Evolutionary conservation across 2,329 filamentous ascomycete species (phyloP).

Genomic region (Claviceps monticola): DNA sequence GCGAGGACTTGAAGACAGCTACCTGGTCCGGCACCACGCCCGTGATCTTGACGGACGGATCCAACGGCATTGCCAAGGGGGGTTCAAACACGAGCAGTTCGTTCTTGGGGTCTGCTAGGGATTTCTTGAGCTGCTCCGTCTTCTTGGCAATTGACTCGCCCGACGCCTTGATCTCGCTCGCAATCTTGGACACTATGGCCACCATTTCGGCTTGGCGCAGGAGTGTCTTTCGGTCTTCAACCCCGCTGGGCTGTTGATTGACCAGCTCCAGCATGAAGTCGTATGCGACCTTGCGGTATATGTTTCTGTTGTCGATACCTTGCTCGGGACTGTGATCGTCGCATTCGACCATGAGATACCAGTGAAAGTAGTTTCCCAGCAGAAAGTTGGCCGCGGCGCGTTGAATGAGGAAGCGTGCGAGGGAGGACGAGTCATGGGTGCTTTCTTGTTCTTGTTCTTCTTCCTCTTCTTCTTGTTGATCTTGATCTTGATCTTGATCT

Average conservation of each 20-base stretch:
- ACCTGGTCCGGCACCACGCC: conserved; percentile 75
- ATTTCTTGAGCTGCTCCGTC: conserved; percentile 70
- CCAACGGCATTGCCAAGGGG: conserved; percentile 74
- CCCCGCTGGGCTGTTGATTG: conserved; percentile 51
- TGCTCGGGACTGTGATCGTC: conserved; percentile 72
- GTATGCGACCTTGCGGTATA: conserved; percentile 88
- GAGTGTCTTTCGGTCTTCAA: conserved; percentile 60
- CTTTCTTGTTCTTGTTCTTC: conserved; percentile 31
- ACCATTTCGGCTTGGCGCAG: conserved; percentile 82
- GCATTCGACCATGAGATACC: conserved; percentile 98
- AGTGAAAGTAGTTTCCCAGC: conserved; percentile 89
- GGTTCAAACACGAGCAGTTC: conserved; percentile 74
- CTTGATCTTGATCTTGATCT: no score
- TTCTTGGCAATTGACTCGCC: conserved; percentile 68
- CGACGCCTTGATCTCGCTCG: conserved; percentile 73
- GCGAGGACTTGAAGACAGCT: conserved; percentile 86
- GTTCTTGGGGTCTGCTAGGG: conserved; percentile 78
- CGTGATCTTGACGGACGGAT: conserved; percentile 66
- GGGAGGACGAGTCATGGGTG: conserved; percentile 56
- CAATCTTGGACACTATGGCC: conserved; percentile 74
- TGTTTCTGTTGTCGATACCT: conserved; percentile 58
- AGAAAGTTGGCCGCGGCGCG: conserved; percentile 79
- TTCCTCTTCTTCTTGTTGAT: no score
- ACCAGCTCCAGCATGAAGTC: conserved; percentile 89
- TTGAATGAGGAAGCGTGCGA: conserved; percentile 79